Evolutionary conservation across 345 rosid species (phyloP), one percentile per base, ranked within the genome.

Genomic region (Euphorbia tirucalli): DNA sequence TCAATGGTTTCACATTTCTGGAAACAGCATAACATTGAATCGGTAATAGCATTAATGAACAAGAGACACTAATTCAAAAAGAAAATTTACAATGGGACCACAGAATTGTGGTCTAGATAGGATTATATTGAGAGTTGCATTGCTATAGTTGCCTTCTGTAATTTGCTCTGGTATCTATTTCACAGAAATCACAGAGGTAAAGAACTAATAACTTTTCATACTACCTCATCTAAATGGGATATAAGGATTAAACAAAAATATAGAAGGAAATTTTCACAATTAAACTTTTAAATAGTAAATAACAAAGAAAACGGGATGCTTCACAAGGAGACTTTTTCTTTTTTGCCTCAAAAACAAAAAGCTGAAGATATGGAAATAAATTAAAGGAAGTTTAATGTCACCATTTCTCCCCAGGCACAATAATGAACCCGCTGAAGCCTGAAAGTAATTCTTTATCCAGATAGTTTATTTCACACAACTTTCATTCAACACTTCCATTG

Each of bases 1-100:
- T 83, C 83, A 66, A 75, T 75, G 81, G 78, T 79, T 75, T 81
- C 87, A 68, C 77, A 77, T 70, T 79, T 87, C 89, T 85, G 84
- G 78, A 55, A 83, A 76, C 27, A 70, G 68, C 35, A 74, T 67
- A 68, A 65, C 62, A 82, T 65, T 49, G 50, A 70, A 74, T 9
- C 74, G 63, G 54, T 37, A 39, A 18, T 50, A 62, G 25, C 5
- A 67, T 66, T 57, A 80, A 37, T 27, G 67, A 58, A 11, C 25
- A 48, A 11, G 44, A 25, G 24, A 56, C 49, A 48, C 52, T 28
- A 11, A 50, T 37, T 14, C 31, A 14, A n/a, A 11, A 22, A 31
- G 22, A 31, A 48, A 15, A 31, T 35, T 46, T 35, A 21, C 31
- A 37, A 54, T 13, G 18, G 14, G 44, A 21, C 39, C 13, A 3